Evolutionary conservation across 306 rosid species (phyloP).

Genomic region (Vigna radiata): DNA sequence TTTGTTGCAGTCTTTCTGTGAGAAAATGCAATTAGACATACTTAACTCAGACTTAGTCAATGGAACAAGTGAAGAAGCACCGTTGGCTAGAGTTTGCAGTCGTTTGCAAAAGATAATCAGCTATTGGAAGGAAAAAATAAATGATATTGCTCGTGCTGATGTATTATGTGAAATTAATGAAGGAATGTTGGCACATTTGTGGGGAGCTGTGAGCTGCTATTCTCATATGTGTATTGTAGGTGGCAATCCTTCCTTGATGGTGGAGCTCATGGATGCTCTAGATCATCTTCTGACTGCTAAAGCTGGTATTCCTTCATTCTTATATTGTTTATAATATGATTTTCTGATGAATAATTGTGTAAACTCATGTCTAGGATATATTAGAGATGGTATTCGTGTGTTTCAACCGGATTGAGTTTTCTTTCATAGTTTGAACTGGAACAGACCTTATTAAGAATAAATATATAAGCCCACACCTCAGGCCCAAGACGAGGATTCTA

Average conservation of each 20-base stretch:
- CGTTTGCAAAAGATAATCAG: conserved; percentile 54
- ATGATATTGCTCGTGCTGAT: conserved; percentile 45
- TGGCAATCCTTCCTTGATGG: conserved; percentile 56
- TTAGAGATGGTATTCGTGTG: conserved; percentile 28
- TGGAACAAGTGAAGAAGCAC: conserved; percentile 47
- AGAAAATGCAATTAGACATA: conserved; percentile 53
- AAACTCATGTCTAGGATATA: conserved; percentile 20
- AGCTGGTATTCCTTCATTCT: conserved; percentile 57
- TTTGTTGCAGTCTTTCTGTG: conserved; percentile 65
- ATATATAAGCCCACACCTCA: not conserved
- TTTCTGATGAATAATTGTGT: conserved; percentile 22
- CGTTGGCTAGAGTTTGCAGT: conserved; percentile 57
- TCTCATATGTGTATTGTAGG: conserved; percentile 57
- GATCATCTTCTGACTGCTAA: conserved; percentile 59
- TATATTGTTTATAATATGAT: conserved; percentile 24
- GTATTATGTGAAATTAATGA: conserved; percentile 55
- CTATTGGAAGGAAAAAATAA: conserved; percentile 55
- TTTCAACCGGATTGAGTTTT: conserved; percentile 6
- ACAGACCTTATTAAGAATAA: not conserved
- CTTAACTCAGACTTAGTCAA: conserved; percentile 48
- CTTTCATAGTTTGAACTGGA: conserved; percentile 20
- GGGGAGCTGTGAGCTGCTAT: conserved; percentile 82
- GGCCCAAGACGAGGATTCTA: no score
- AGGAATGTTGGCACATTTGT: conserved; percentile 63
- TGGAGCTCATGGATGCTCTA: conserved; percentile 65